Evolutionary conservation across 257 asterid species (phyloP).

Genomic region (Nicotiana obtusifolia): DNA sequence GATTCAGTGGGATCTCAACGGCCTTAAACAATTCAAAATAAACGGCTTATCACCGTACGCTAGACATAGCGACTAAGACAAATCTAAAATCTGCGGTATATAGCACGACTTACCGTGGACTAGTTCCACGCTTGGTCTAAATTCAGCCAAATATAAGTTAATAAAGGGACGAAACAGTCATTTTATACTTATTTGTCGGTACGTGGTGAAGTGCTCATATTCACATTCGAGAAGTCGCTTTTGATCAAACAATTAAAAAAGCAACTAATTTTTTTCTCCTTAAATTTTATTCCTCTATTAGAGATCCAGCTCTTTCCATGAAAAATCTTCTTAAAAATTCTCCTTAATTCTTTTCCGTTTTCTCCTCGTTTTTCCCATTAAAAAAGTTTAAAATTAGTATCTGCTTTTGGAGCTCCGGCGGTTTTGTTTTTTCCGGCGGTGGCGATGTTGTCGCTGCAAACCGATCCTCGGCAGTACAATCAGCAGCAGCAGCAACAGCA

Average conservation of each 20-base stretch:
- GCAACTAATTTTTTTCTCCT: neutral
- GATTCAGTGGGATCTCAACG: too few relatives aligned
- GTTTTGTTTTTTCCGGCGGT: neutral
- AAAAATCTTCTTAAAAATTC: neutral
- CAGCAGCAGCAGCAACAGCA: slow-evolving; percentile 53
- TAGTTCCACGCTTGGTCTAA: neutral
- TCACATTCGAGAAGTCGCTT: neutral
- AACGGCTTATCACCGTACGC: too few relatives aligned
- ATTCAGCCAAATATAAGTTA: neutral
- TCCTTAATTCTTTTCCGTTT: neutral
- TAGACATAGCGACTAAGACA: too few relatives aligned
- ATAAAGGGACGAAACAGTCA: neutral
- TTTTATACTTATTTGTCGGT: neutral
- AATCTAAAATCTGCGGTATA: too few relatives aligned
- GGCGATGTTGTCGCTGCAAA: slow-evolving; percentile 85
- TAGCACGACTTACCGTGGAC: too few relatives aligned
- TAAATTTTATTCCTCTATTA: neutral
- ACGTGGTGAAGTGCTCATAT: neutral
- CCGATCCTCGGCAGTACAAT: slow-evolving; percentile 68
- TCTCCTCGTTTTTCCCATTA: neutral
- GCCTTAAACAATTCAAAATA: too few relatives aligned
- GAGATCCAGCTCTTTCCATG: neutral
- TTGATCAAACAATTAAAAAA: neutral
- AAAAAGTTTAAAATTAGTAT: neutral
- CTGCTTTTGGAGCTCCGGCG: slow-evolving; percentile 11